phyloP scores from a whole-genome alignment of 768 basidiomycete species.

The Amanita thiersii region DNA sequence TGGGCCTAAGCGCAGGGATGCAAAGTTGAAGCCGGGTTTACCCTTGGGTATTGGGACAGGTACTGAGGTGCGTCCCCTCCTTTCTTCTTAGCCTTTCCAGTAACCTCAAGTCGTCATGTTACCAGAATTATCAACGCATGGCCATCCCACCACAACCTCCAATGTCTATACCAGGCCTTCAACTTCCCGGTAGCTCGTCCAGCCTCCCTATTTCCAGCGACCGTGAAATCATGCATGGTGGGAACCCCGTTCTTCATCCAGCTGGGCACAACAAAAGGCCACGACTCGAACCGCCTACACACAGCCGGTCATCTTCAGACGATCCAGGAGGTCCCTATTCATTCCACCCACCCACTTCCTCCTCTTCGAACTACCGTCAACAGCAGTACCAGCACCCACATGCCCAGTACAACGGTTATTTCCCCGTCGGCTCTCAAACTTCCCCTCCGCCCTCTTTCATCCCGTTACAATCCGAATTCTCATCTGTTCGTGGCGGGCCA shows the following conservation, averaged over 20 bases:
- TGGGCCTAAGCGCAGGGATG: slow-evolving; percentile 23
- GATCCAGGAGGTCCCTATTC: slow-evolving; percentile 10
- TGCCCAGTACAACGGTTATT: slow-evolving; percentile 19
- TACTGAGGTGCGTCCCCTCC: slow-evolving; percentile 1
- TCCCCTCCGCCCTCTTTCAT: slow-evolving; percentile 23
- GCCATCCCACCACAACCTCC: slow-evolving; percentile 22
- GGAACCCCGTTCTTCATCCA: slow-evolving; percentile 6
- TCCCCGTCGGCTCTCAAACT: slow-evolving; percentile 17
- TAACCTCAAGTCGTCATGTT: slow-evolving; percentile 17
- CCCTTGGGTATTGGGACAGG: neutral
- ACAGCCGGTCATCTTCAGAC: slow-evolving; percentile 21
- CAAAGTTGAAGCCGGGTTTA: slow-evolving; percentile 20
- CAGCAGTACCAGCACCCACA: slow-evolving; percentile 13
- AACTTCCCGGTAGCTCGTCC: slow-evolving; percentile 14
- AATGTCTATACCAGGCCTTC: slow-evolving; percentile 18
- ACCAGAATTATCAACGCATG: slow-evolving; percentile 15
- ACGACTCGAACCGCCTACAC: slow-evolving; percentile 13
- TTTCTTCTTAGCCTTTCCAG: neutral
- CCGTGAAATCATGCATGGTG: slow-evolving; percentile 14
- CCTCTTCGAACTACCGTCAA: slow-evolving; percentile 9
- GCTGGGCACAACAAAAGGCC: slow-evolving; percentile 17
- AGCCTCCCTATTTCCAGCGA: slow-evolving; percentile 23
- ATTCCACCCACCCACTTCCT: neutral
- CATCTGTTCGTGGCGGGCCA: slow-evolving; percentile 12
- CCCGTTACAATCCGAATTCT: slow-evolving; percentile 22